Evolutionary conservation across 306 rosid genomes (phyloP), one percentile per base, ranked within the genome.

Genomic region (Cercis canadensis): DNA sequence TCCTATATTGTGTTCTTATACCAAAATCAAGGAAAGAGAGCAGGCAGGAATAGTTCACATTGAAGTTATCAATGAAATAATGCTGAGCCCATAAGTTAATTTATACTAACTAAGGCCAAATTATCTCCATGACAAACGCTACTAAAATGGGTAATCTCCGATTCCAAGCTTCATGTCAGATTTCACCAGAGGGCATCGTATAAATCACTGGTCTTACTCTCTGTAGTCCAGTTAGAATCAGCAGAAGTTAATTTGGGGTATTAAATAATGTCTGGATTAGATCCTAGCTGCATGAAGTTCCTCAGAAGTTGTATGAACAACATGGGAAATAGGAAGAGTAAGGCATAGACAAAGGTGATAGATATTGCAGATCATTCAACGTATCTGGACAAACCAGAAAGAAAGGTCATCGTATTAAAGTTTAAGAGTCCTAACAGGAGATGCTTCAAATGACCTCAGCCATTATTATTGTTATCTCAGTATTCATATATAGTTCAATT

Each of bases 121-220:
- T n/a, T n/a, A n/a, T n/a, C n/a, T n/a, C n/a, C n/a, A n/a, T 11
- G 6, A 15, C 36, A 47, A 2, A 14, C 32, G 18, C 57, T 41
- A 52, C 15, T 54, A 53, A 60, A 52, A 54, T 9, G 51, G 49
- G 33, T 53, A 52, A 61, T 76, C 45, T 34, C 57, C 21, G 31
- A 19, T 32, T 60, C 46, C 65, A 43, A 29, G 37, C 18, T 12
- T 56, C 32, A 54, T 54, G 54, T 21, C 37, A 65, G 55, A 33
- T 52, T 41, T 15, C 57, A 63, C 2, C n/a, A 17, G 15, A 18
- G 24, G 49, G 44, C 16, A n/a, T 5, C 8, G n/a, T 34, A 19
- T n/a, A 75, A 37, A 45, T 64, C 15, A 44, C 44, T 31, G 7
- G 56, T 7, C 39, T 34, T n/a, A 52, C 56, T 62, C 56, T 53